phyloP scores from a whole-genome alignment of 2,329 filamentous ascomycete species.

The Penicillium sp. region DNA sequence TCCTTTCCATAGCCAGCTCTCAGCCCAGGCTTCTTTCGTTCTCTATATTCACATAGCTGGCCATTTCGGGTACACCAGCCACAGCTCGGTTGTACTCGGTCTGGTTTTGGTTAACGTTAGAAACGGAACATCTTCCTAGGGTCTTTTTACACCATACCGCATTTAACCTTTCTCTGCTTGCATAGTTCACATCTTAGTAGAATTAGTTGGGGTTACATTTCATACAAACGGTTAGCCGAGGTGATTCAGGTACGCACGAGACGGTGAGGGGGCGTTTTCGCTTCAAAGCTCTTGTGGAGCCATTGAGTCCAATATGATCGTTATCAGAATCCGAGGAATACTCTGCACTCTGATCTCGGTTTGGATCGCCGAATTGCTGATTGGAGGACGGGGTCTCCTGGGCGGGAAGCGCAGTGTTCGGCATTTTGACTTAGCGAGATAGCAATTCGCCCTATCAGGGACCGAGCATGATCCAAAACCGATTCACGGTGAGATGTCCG shows the following conservation, averaged over 20 bases:
- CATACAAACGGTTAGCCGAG: neutral
- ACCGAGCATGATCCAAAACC: constrained; percentile 22
- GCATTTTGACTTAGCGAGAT: constrained; percentile 38
- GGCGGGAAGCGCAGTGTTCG: constrained; percentile 31
- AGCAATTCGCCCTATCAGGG: constrained; percentile 19
- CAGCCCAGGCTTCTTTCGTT: constrained; percentile 68
- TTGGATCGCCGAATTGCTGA: constrained; percentile 24
- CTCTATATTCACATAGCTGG: constrained; percentile 66
- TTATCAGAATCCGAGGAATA: constrained; percentile 42
- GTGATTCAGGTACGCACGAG: constrained; percentile 33
- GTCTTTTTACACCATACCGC: constrained; percentile 35
- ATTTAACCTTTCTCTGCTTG: constrained; percentile 49
- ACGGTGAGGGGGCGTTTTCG: constrained; percentile 42
- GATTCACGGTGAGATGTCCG: constrained; percentile 5
- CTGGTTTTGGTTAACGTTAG: constrained; percentile 25
- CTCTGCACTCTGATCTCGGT: constrained; percentile 36
- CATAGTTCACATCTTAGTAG: constrained; percentile 44
- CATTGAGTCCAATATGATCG: constrained; percentile 31
- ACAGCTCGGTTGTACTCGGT: constrained; percentile 61
- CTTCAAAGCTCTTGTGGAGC: constrained; percentile 34
- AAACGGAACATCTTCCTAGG: neutral
- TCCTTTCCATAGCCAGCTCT: constrained; percentile 69
- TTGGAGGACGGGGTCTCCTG: constrained; percentile 26
- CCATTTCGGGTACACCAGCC: constrained; percentile 70
- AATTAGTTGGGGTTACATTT: constrained; percentile 21